Conservation (phyloP, 2,329 filamentous ascomycete genomes). For the Mycosphaerella sp. region DNA sequence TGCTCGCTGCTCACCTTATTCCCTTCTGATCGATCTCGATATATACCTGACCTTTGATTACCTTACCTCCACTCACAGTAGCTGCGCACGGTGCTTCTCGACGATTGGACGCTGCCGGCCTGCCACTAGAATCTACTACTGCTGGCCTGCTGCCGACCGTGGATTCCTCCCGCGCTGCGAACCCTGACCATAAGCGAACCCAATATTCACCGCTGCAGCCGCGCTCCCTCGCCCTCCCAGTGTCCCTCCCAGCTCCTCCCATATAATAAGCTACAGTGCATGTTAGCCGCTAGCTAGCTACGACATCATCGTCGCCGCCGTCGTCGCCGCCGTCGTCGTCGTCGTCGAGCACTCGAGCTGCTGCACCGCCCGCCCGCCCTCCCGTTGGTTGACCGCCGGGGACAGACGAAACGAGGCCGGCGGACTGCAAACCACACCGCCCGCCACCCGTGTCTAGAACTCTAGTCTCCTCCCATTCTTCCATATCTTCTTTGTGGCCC, state of each 20-base stretch:
- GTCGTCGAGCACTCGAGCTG: too few species aligned
- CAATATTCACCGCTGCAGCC: conserved; percentile 16
- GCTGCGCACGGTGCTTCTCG: background rate
- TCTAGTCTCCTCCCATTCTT: background rate
- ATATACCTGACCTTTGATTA: too few species aligned
- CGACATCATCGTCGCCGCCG: background rate
- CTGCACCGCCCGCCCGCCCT: conserved; percentile 16
- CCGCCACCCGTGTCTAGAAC: background rate
- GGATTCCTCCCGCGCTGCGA: conserved; percentile 12
- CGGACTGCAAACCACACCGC: conserved; percentile 14
- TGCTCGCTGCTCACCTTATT: background rate
- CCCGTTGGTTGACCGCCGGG: background rate
- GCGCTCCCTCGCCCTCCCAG: conserved; percentile 12
- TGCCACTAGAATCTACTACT: too few species aligned
- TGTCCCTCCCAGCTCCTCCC: too few species aligned
- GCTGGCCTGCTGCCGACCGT: too few species aligned
- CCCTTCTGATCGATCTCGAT: background rate
- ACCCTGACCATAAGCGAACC: conserved; percentile 16
- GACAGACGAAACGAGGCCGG: background rate
- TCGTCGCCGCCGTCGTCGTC: background rate
- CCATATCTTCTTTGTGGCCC: conserved; percentile 10
- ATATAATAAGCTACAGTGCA: conserved; percentile 13
- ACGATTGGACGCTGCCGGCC: conserved; percentile 6
- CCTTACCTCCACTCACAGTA: too few species aligned
- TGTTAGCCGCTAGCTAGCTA: background rate